A percentile compares a stretch with the other conserved stretches of the same genome.
These are phyloP conservation scores for Ascochyta lentis DNA, from an alignment of 2,329 filamentous ascomycete genomes.

Conservation along the genomic window DNA sequence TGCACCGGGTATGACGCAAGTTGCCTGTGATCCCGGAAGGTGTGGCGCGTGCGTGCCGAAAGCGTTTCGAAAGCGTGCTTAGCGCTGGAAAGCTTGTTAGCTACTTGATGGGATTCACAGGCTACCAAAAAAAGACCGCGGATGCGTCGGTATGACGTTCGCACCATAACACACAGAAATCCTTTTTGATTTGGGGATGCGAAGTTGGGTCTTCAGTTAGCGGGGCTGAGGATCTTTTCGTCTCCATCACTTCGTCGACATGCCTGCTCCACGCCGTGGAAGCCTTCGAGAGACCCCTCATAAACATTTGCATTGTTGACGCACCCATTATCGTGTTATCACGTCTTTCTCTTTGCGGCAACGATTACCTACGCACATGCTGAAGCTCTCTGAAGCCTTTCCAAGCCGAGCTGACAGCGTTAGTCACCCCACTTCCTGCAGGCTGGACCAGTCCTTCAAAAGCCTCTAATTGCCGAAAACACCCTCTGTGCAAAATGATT, in stretches of 20 bases:
- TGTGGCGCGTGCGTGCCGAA: slow-evolving; percentile 18
- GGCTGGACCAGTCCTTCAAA: slow-evolving; percentile 4
- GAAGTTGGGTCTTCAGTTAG: background rate
- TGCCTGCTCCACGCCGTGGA: background rate
- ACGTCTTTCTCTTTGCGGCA: background rate
- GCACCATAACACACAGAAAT: background rate
- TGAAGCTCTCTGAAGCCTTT: slow-evolving; percentile 17
- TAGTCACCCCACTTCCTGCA: slow-evolving; percentile 10
- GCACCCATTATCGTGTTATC: slow-evolving; percentile 1
- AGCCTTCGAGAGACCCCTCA: background rate
- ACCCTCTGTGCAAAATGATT: slow-evolving; percentile 4
- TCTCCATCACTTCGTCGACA: background rate
- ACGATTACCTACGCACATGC: slow-evolving; percentile 7
- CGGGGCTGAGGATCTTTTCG: background rate
- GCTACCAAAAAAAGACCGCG: slow-evolving; percentile 3
- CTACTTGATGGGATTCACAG: slow-evolving; percentile 3
- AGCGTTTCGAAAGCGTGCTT: slow-evolving; percentile 7
- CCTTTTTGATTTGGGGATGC: background rate
- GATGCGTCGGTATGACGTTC: slow-evolving; percentile 21
- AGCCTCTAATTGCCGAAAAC: slow-evolving; percentile 1
- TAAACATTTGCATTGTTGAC: slow-evolving; percentile 1
- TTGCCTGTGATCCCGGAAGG: slow-evolving; percentile 12
- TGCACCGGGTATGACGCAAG: slow-evolving; percentile 20
- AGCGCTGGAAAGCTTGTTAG: slow-evolving; percentile 17
- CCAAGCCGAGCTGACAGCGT: slow-evolving; percentile 11